Evolutionary conservation across 495 filamentous ascomycete species (phyloP).

Genomic region (Xylaria bambusicola): DNA sequence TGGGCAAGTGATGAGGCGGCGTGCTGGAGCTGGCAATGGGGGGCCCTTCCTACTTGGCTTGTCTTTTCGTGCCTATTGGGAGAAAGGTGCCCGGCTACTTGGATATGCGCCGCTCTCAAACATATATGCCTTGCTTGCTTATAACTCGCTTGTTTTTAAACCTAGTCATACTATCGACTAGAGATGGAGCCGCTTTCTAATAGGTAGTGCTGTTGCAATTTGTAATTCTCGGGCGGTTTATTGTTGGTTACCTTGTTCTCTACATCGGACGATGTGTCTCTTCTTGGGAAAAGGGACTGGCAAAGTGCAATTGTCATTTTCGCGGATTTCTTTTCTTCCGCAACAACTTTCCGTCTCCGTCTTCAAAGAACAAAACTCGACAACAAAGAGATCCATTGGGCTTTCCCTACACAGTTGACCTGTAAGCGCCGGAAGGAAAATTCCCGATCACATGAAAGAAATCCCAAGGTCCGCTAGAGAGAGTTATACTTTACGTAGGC

Average conservation of each 20-base stretch:
- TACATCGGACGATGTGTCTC: no score
- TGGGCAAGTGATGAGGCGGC: constrained; percentile 16
- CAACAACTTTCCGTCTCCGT: background rate
- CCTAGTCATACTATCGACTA: background rate
- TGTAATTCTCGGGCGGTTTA: no score
- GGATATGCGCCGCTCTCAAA: constrained; percentile 3
- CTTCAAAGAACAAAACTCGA: background rate
- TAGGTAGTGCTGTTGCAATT: no score
- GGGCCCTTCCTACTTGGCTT: background rate
- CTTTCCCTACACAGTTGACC: no score
- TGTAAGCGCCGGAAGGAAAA: background rate
- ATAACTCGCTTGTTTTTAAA: background rate
- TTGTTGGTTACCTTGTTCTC: no score
- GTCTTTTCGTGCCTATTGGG: background rate
- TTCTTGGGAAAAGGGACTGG: no score
- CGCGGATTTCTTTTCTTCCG: background rate
- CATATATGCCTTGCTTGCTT: constrained; percentile 1
- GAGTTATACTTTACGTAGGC: constrained; percentile 5
- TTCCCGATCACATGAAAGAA: background rate
- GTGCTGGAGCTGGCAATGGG: constrained; percentile 6
- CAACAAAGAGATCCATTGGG: background rate
- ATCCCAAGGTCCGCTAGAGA: background rate
- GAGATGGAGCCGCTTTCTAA: no score
- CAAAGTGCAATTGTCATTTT: no score
- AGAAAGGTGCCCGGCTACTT: background rate